Evolutionary conservation across 2,329 filamentous ascomycete species (phyloP), one percentile per base, ranked within the genome.

Genomic region (Colletotrichum costaricense): DNA sequence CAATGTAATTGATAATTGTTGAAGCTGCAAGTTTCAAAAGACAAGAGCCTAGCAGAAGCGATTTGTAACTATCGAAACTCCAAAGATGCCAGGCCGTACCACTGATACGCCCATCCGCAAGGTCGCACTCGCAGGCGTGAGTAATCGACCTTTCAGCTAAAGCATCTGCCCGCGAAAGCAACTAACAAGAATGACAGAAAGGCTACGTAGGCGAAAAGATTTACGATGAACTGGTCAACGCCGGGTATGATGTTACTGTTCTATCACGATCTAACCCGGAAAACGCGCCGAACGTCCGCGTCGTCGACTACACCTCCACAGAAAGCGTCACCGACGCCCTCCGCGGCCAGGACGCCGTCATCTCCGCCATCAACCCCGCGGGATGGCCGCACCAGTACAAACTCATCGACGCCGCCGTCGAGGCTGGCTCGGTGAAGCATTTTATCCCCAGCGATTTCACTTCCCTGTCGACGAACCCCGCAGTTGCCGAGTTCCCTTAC

Each of bases 321-420:
- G 78, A 84, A 0, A 86, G 87, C 28, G 84, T 93, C n/a, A 84
- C 81, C 0, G 75, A 82, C 1, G 88, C 87, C 0, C 85, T 93
- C 59, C 75, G 84, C 54, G 89, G 87, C 58, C 86, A 91, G 67
- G 90, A 92, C 74, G 90, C 87, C 1, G 83, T 92, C 16, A 79
- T 91, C 30, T 85, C 84, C 6, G 81, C 85, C 2, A 81, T 90
- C 46, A 84, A 82, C 14, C 77, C 86, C 6, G 46, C 66, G 6
- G 74, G 62, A 11, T 72, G 76, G n/a, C 86, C 90, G 69, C 79
- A 81, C 33, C 88, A 90, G 75, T 80, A 81, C 49, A 83, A 82
- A 46, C 78, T 90, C 69, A 85, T 90, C 54, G 86, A 90, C 65
- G 88, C 88, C 1, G 85, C 87, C n/a, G 82, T 88, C 30, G 81